These are phyloP conservation scores for Plasmodium reichenowi DNA, from an alignment of 169 alveolate genomes.

Conservation along the genomic window DNA sequence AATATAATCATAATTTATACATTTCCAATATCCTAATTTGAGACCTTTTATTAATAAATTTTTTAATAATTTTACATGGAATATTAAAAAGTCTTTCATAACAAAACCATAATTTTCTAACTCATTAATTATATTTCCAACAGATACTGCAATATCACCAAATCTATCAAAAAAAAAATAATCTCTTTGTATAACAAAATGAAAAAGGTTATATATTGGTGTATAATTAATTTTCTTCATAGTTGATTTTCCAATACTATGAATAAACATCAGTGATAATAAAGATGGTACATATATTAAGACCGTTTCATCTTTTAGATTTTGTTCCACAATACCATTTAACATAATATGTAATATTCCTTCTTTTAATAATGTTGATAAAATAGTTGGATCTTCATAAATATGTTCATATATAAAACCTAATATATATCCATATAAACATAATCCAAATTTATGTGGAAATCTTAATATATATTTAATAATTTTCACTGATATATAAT, in stretches of 20 bases:
- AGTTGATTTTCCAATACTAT: slow-evolving; percentile 82
- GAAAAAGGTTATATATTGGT: slow-evolving; percentile 80
- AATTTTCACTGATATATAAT: slow-evolving; percentile 70
- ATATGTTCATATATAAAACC: slow-evolving; percentile 83
- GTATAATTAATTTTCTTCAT: slow-evolving; percentile 78
- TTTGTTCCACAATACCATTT: slow-evolving; percentile 80
- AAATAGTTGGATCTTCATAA: slow-evolving; percentile 85
- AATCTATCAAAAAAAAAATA: slow-evolving; percentile 86
- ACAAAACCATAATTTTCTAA: slow-evolving; percentile 70
- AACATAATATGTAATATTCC: slow-evolving; percentile 82
- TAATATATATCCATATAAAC: slow-evolving; percentile 82
- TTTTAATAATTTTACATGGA: slow-evolving; percentile 58
- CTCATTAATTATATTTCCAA: slow-evolving; percentile 78
- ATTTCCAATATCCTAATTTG: slow-evolving; percentile 61
- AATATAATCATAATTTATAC: slow-evolving; percentile 49
- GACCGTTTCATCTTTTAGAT: slow-evolving; percentile 82
- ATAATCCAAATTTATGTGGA: slow-evolving; percentile 82
- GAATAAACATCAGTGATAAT: slow-evolving; percentile 81
- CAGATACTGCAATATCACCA: slow-evolving; percentile 86
- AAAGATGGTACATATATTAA: slow-evolving; percentile 81
- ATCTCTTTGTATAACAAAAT: slow-evolving; percentile 79
- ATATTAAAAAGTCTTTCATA: slow-evolving; percentile 44
- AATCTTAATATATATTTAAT: slow-evolving; percentile 75
- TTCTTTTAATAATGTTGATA: slow-evolving; percentile 78
- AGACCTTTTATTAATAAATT: slow-evolving; percentile 51